Evolutionary conservation across 768 basidiomycete species (phyloP).

Genomic region (Leccinum ochraceum): DNA sequence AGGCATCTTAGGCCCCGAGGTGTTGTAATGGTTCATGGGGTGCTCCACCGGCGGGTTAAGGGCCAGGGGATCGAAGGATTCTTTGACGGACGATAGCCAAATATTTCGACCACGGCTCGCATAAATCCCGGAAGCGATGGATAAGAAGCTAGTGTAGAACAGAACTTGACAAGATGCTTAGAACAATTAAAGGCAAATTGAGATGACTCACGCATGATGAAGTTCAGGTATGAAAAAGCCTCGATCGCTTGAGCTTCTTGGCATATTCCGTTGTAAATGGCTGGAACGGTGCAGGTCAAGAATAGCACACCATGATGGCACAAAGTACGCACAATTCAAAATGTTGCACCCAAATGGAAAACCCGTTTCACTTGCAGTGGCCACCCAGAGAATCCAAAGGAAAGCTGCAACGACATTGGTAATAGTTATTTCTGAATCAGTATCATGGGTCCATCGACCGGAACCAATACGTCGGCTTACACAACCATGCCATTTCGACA

Average conservation of each 20-base stretch:
- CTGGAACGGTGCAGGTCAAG: conserved; percentile 13
- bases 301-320: neutral
- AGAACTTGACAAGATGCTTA: conserved; percentile 29
- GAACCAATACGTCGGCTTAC: conserved; percentile 27
- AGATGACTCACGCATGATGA: conserved; percentile 32
- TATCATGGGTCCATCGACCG: neutral
- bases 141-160: conserved; percentile 30
- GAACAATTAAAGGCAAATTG: neutral
- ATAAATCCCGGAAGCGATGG: conserved; percentile 28
- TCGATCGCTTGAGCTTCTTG: conserved; percentile 32
- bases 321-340: conserved; percentile 6
- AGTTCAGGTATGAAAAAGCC: conserved; percentile 40
- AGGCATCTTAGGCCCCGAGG: conserved; percentile 3
- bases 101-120: conserved; percentile 29
- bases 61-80: conserved; percentile 21
- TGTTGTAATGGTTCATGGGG: conserved; percentile 15
- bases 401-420: conserved; percentile 21
- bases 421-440: neutral
- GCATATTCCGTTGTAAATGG: conserved; percentile 20
- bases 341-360: conserved; percentile 17
- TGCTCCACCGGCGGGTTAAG: neutral
- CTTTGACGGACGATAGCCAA: conserved; percentile 37
- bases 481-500: conserved; percentile 39
- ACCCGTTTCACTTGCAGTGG: conserved; percentile 33
- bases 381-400: conserved; percentile 43